Evolutionary conservation across 2,329 filamentous ascomycete genomes (phyloP), one percentile per base, ranked within the genome.

Genomic region (Apiospora arundinis): DNA sequence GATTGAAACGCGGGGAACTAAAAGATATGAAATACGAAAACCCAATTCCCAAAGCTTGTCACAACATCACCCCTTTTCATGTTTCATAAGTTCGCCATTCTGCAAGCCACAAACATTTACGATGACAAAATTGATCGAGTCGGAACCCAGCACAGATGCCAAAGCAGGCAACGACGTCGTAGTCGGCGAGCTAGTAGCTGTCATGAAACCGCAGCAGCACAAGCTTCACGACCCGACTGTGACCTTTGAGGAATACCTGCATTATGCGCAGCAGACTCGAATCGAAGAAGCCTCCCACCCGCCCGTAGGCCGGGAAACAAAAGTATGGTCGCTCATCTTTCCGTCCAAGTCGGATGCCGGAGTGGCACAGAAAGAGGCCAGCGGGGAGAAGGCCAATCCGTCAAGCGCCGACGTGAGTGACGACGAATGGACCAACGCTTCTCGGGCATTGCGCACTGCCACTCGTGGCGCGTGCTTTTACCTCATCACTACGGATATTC

Each of bases 401-500:
- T 21, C 52, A 16, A 16, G 9, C 16, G 25, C 11, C 14, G 71
- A 73, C 11, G 74, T 84, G 28, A 77, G 77, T 7, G 80, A 83
- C 18, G 79, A 82, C 2, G 85, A 87, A 70, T 86, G 85, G 83
- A 80, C 79, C 32, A 84, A 83, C 68, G 85, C 85, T 6, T 82
- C 81, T 25, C 82, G 85, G 28, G 82, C 83, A 6, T 71, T 85
- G 71, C 80, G 85, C 9, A 87, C 85, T 0, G 85, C 85, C 0
- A 82, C 81, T 1, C 82, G 83, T 78, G 84, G 84, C 5, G 83
- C 84, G 46, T 79, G 83, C 46, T 87, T 87, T 73, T 86, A 85
- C 68, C 80, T 86, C 49, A 86, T 87, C 73, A 85, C 84, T 23
- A 86, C 84, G 0, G 85, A 86, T 70, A 85, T 86, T 69, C 74